phyloP scores from a whole-genome alignment of 345 rosid species.

The Stellera chamaejasme region DNA sequence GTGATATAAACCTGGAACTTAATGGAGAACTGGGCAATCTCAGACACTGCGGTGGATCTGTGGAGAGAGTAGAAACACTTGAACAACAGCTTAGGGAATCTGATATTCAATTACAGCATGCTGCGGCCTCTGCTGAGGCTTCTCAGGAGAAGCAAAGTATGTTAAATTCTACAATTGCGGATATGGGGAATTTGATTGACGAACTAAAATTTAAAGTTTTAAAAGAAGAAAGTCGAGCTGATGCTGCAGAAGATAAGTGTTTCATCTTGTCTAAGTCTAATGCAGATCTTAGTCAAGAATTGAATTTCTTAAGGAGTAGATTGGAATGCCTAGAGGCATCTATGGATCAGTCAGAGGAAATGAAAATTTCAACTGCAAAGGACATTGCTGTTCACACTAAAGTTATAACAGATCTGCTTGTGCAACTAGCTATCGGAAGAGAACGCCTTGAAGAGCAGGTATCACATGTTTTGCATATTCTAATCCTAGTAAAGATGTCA shows the following conservation, averaged over 20 bases:
- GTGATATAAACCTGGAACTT: slow-evolving; percentile 39
- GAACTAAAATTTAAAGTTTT: slow-evolving; percentile 62
- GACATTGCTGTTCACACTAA: slow-evolving; percentile 57
- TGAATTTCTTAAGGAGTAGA: slow-evolving; percentile 59
- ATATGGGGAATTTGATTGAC: slow-evolving; percentile 80
- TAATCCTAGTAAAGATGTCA: no score
- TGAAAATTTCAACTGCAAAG: slow-evolving; percentile 51
- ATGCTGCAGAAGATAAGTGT: slow-evolving; percentile 68
- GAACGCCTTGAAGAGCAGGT: slow-evolving; percentile 92
- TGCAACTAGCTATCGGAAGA: slow-evolving; percentile 73
- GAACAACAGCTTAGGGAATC: slow-evolving; percentile 60
- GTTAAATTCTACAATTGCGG: slow-evolving; percentile 55
- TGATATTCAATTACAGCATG: slow-evolving; percentile 61
- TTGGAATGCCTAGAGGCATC: slow-evolving; percentile 55
- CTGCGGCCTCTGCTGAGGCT: slow-evolving; percentile 79
- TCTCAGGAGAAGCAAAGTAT: slow-evolving; percentile 72
- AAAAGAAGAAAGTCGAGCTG: slow-evolving; percentile 69
- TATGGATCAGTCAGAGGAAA: slow-evolving; percentile 65
- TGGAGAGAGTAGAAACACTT: slow-evolving; percentile 50
- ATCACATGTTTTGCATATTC: not conserved
- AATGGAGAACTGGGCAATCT: slow-evolving; percentile 41
- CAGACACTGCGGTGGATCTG: slow-evolving; percentile 31
- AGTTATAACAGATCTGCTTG: slow-evolving; percentile 66
- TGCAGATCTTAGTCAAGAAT: slow-evolving; percentile 60
- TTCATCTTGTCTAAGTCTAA: slow-evolving; percentile 68